Evolutionary conservation across 2,329 filamentous ascomycete genomes (phyloP).

Genomic region (Aspergillus alliaceus): DNA sequence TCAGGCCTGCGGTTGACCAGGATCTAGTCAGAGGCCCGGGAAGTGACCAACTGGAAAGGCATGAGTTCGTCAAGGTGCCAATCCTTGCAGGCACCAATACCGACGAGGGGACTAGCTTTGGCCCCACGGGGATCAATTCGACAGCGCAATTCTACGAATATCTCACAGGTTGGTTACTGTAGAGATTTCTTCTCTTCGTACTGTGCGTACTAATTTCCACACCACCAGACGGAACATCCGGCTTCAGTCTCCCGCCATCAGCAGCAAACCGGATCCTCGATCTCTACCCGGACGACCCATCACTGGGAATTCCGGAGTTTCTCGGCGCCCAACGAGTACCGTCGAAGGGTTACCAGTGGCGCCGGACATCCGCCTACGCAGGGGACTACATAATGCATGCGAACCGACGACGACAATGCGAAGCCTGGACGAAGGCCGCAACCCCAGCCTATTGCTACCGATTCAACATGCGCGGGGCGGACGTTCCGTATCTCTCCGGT

Average conservation of each 20-base stretch:
- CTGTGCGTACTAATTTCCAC: conserved; percentile 10
- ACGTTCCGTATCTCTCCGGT: conserved; percentile 43
- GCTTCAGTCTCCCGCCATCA: conserved; percentile 22
- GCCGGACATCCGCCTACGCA: conserved; percentile 54
- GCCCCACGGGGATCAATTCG: conserved; percentile 54
- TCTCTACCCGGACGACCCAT: conserved; percentile 55
- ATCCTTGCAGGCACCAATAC: conserved; percentile 64
- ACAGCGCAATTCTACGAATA: conserved; percentile 52
- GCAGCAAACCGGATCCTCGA: conserved; percentile 44
- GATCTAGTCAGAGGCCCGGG: conserved; percentile 56
- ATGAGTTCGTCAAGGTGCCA: conserved; percentile 64
- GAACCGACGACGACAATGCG: conserved; percentile 53
- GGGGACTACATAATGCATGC: conserved; percentile 60
- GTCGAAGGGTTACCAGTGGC: conserved; percentile 50
- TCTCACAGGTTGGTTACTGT: conserved; percentile 31
- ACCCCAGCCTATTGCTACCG: conserved; percentile 61
- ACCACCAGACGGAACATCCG: conserved; percentile 22
- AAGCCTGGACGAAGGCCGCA: conserved; percentile 50
- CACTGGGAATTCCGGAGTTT: conserved; percentile 50
- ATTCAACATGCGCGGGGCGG: conserved; percentile 56
- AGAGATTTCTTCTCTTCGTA: not conserved
- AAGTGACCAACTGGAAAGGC: conserved; percentile 55
- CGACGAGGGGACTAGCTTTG: conserved; percentile 64
- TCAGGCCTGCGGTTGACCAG: conserved; percentile 52
- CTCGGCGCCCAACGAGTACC: conserved; percentile 35